Evolutionary conservation across 768 basidiomycete genomes (phyloP).

Genomic region (Naematelia encephala): DNA sequence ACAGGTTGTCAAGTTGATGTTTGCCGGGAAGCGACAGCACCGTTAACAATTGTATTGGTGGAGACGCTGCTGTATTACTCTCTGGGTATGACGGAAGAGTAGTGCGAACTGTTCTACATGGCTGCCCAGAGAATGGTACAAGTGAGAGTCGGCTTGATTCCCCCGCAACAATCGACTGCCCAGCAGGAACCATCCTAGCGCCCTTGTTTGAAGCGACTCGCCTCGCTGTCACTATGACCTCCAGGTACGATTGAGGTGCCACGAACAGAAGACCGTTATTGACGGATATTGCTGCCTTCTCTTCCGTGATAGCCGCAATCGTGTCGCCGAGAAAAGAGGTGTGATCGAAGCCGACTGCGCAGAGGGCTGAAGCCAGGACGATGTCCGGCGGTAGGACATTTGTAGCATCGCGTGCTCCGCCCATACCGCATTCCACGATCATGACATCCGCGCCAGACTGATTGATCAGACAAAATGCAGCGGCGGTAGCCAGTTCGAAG

Average conservation of each 20-base stretch:
- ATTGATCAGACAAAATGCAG: slow-evolving; percentile 75
- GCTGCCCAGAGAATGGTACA: background rate
- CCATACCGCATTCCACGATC: slow-evolving; percentile 92
- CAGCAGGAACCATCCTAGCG: slow-evolving; percentile 12
- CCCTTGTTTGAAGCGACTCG: slow-evolving; percentile 8
- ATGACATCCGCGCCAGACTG: slow-evolving; percentile 55
- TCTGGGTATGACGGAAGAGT: slow-evolving; percentile 7
- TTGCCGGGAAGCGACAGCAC: slow-evolving; percentile 67
- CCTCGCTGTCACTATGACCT: slow-evolving; percentile 48
- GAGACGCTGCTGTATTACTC: slow-evolving; percentile 8
- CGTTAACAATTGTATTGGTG: slow-evolving; percentile 7
- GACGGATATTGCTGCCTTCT: slow-evolving; percentile 80
- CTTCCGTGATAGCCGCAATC: slow-evolving; percentile 66
- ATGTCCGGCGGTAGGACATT: slow-evolving; percentile 72
- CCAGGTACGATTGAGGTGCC: slow-evolving; percentile 56
- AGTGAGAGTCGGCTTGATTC: background rate
- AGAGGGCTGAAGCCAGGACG: slow-evolving; percentile 75
- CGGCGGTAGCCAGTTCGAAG: slow-evolving; percentile 83
- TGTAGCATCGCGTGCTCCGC: slow-evolving; percentile 86
- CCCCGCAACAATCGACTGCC: background rate
- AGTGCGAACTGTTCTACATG: background rate
- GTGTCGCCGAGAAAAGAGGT: slow-evolving; percentile 81
- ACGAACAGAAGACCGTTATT: slow-evolving; percentile 51
- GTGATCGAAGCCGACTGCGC: slow-evolving; percentile 88
- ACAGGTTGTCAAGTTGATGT: slow-evolving; percentile 84